These are phyloP conservation scores for Neonectria punicea DNA, from an alignment of 2,329 filamentous ascomycete species.

Conservation along the genomic window DNA sequence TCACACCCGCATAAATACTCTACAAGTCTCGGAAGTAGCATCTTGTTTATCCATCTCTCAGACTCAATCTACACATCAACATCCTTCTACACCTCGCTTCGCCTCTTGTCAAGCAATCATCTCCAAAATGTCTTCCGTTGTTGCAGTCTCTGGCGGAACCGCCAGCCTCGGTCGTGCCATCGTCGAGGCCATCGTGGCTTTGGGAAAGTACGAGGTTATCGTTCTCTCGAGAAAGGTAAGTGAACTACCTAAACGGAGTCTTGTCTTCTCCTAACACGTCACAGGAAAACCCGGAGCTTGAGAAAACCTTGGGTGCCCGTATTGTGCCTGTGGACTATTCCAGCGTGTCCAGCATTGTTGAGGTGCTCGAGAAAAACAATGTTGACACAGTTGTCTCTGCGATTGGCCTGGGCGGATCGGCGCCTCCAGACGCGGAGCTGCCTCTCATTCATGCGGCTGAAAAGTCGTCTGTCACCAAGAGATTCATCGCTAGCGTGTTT, in stretches of 20 bases:
- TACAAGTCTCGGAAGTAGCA: too few species aligned
- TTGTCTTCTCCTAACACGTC: background rate
- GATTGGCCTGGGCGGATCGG: constrained; percentile 47
- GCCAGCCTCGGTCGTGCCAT: constrained; percentile 58
- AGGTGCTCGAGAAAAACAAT: constrained; percentile 48
- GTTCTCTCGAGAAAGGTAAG: constrained; percentile 54
- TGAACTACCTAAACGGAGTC: background rate
- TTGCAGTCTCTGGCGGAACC: constrained; percentile 60
- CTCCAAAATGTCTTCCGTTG: background rate
- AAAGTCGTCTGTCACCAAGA: constrained; percentile 5
- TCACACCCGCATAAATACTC: too few species aligned
- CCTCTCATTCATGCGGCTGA: constrained; percentile 57
- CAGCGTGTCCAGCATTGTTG: constrained; percentile 34
- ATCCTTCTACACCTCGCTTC: background rate
- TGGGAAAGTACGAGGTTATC: constrained; percentile 50
- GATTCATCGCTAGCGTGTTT: constrained; percentile 13
- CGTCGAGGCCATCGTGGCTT: constrained; percentile 53
- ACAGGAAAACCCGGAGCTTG: constrained; percentile 31
- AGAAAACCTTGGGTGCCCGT: constrained; percentile 37
- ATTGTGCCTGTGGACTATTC: constrained; percentile 45
- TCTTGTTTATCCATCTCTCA: too few species aligned
- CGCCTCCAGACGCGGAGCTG: constrained; percentile 45
- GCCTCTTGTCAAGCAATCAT: background rate
- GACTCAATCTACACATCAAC: background rate
- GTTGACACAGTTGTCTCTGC: constrained; percentile 58